phyloP scores from a whole-genome alignment of 202 grass and related monocot species.

The Panicum hallii region DNA sequence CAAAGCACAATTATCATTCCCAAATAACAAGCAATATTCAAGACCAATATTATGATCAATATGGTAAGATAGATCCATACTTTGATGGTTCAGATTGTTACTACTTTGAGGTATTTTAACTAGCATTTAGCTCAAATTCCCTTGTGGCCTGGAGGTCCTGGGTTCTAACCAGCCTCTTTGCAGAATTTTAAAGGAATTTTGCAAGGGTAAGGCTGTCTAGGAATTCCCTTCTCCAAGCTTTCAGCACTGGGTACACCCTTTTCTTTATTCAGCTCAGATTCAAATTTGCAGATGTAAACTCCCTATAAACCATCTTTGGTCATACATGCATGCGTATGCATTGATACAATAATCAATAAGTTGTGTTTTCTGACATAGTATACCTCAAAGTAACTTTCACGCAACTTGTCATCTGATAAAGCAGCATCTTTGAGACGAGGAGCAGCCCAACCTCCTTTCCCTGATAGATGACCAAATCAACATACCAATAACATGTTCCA shows the following conservation, averaged over 20 bases:
- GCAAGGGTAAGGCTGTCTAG: too few species aligned
- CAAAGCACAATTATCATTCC: not conserved
- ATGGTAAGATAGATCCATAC: not conserved
- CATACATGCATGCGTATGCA: not conserved
- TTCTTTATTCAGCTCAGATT: too few species aligned
- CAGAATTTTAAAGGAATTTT: too few species aligned
- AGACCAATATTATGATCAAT: not conserved
- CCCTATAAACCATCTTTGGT: not conserved
- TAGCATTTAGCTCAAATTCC: not conserved
- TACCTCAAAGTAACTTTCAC: conserved; percentile 91
- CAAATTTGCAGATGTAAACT: not conserved
- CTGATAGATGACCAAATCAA: conserved; percentile 55
- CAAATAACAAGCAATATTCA: not conserved
- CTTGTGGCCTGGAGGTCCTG: too few species aligned
- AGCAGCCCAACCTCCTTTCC: conserved; percentile 78
- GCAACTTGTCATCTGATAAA: conserved; percentile 80
- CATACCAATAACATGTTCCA: conserved; percentile 23
- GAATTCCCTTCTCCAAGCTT: too few species aligned
- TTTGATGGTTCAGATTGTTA: not conserved
- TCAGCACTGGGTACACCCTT: too few species aligned
- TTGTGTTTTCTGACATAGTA: not conserved
- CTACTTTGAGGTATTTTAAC: not conserved
- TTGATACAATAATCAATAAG: not conserved
- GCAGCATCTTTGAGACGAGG: conserved; percentile 91
- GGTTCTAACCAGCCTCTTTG: too few species aligned